phyloP scores from a whole-genome alignment of 495 filamentous ascomycete species.

The Trichoderma parareesei region DNA sequence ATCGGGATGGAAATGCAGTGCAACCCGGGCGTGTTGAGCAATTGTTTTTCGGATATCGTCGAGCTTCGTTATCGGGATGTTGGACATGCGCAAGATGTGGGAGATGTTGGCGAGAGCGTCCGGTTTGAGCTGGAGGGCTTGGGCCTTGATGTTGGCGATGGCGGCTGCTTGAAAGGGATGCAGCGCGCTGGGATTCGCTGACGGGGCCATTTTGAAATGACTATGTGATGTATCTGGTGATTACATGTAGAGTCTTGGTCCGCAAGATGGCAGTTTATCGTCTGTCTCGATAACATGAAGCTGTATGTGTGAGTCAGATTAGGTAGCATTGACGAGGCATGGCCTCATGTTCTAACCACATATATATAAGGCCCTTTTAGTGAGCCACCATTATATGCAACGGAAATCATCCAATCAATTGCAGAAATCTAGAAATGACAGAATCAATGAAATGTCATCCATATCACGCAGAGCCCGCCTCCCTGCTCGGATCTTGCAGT shows the following conservation, averaged over 20 bases:
- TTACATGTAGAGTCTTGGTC: neutral
- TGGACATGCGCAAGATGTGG: conserved; percentile 1
- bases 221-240: neutral
- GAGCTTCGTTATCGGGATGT: neutral
- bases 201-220: neutral
- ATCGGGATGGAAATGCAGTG: conserved; percentile 16
- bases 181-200: neutral
- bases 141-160: neutral
- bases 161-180: neutral
- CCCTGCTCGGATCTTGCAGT: conserved; percentile 21
- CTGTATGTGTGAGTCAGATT: neutral
- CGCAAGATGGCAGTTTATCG: neutral
- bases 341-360: too few species aligned
- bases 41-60: neutral
- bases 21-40: conserved; percentile 5
- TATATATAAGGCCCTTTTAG: too few species aligned
- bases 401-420: too few species aligned
- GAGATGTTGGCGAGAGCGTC: neutral
- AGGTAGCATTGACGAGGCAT: neutral
- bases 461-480: neutral
- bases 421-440: too few species aligned
- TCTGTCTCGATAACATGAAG: neutral
- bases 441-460: neutral
- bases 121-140: neutral
- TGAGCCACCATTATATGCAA: too few species aligned